Conservation (phyloP, 1,284 basidiomycete genomes). For the Phaffia rhodozyma region DNA sequence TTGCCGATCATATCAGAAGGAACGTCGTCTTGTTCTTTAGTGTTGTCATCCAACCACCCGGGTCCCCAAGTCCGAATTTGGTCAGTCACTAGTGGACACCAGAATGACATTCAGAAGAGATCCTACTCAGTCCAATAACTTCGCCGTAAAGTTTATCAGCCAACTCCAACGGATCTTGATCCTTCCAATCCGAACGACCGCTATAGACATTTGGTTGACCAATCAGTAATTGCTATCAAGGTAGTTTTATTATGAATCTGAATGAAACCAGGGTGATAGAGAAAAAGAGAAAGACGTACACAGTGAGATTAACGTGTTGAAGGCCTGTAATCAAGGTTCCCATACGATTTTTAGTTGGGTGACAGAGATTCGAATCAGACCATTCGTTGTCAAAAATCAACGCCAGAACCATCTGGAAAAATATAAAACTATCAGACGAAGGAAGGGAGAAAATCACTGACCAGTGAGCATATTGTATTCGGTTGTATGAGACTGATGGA, state of each 20-base stretch:
- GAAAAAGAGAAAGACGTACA: background rate
- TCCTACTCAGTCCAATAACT: conserved; percentile 4
- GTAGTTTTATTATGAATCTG: background rate
- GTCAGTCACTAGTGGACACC: background rate
- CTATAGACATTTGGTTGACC: background rate
- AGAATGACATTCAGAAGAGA: background rate
- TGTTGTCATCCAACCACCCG: background rate
- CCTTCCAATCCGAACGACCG: background rate
- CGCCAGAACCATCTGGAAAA: too few relatives aligned
- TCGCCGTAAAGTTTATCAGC: conserved; percentile 14
- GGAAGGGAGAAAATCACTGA: too few relatives aligned
- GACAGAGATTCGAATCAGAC: too few relatives aligned
- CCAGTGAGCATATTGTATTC: too few relatives aligned
- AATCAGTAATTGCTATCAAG: background rate
- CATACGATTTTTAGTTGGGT: too few relatives aligned
- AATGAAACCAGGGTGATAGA: background rate
- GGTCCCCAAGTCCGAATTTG: background rate
- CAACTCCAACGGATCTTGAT: background rate
- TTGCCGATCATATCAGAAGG: conserved; percentile 6
- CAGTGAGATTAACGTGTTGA: conserved; percentile 10
- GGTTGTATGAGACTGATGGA: too few relatives aligned
- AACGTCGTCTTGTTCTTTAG: conserved; percentile 5
- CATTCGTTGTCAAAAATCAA: too few relatives aligned
- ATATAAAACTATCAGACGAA: too few relatives aligned
- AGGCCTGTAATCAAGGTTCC: background rate